Evolutionary conservation across 139 green algal genomes (phyloP).

Genomic region (Picochlorum sp.): DNA sequence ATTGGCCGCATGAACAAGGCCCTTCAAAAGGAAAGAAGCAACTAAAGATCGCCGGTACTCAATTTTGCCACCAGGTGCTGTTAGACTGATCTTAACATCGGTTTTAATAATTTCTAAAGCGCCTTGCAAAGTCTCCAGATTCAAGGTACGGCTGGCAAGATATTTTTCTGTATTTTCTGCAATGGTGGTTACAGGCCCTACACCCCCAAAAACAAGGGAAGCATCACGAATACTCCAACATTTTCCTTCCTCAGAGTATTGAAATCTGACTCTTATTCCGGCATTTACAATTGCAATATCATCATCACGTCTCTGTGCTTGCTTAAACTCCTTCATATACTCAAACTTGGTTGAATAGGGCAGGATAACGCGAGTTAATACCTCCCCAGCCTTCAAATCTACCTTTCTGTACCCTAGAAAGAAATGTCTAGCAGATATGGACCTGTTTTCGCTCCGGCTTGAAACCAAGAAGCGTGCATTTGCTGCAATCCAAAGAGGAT

Average conservation of each 20-base stretch:
- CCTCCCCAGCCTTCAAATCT: slow-evolving; percentile 65
- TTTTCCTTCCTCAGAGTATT: background rate
- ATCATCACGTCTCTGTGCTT: slow-evolving; percentile 84
- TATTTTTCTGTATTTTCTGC: slow-evolving; percentile 26
- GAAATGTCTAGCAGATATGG: slow-evolving; percentile 53
- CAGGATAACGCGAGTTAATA: slow-evolving; percentile 63
- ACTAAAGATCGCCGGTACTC: slow-evolving; percentile 80
- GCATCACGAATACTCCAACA: slow-evolving; percentile 51
- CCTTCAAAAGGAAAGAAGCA: slow-evolving; percentile 79
- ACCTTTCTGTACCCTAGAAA: slow-evolving; percentile 86
- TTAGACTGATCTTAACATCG: slow-evolving; percentile 61
- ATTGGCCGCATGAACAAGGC: slow-evolving; percentile 38
- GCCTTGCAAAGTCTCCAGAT: slow-evolving; percentile 34
- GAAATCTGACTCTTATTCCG: slow-evolving; percentile 55
- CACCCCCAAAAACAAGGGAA: slow-evolving; percentile 71
- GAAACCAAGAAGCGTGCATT: slow-evolving; percentile 41
- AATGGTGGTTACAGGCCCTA: slow-evolving; percentile 66
- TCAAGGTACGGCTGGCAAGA: slow-evolving; percentile 49
- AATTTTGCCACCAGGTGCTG: slow-evolving; percentile 73
- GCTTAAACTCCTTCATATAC: slow-evolving; percentile 93
- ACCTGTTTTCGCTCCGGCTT: slow-evolving; percentile 24
- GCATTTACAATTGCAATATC: slow-evolving; percentile 98
- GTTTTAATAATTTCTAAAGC: slow-evolving; percentile 51
- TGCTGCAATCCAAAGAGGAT: slow-evolving; percentile 76
- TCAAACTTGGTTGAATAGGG: slow-evolving; percentile 61